Conservation (phyloP, 805 yeast genomes). For the Lachancea mirantina region DNA sequence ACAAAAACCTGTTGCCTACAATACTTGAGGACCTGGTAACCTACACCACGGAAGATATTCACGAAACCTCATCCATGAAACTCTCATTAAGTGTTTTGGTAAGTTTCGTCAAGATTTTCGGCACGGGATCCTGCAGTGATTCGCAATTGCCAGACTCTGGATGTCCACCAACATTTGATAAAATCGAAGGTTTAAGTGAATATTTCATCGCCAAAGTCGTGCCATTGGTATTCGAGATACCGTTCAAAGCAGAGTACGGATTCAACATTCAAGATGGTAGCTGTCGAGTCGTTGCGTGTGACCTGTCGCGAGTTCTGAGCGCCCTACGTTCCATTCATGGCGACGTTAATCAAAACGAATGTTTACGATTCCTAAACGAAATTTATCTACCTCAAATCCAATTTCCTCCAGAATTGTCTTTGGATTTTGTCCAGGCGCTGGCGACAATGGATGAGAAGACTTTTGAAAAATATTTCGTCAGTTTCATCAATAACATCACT, state of each 20-base stretch:
- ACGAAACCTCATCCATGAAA: slow-evolving; percentile 61
- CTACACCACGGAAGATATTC: slow-evolving; percentile 49
- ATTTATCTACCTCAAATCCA: slow-evolving; percentile 45
- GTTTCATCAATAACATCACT: slow-evolving; percentile 31
- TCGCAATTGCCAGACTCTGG: slow-evolving; percentile 47
- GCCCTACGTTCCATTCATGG: slow-evolving; percentile 41
- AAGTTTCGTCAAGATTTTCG: slow-evolving; percentile 55
- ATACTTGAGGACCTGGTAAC: slow-evolving; percentile 58
- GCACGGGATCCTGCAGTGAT: slow-evolving; percentile 62
- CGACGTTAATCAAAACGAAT: slow-evolving; percentile 21
- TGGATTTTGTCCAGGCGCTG: slow-evolving; percentile 56
- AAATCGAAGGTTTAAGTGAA: slow-evolving; percentile 64
- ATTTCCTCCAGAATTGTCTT: slow-evolving; percentile 51
- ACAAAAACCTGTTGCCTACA: slow-evolving; percentile 50
- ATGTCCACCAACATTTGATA: slow-evolving; percentile 30
- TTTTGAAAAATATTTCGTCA: slow-evolving; percentile 64
- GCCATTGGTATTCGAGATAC: slow-evolving; percentile 65
- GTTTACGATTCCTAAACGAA: slow-evolving; percentile 44
- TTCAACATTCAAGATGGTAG: slow-evolving; percentile 75
- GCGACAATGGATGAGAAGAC: slow-evolving; percentile 49
- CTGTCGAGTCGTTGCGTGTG: slow-evolving; percentile 64
- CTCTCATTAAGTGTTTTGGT: slow-evolving; percentile 62
- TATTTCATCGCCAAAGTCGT: slow-evolving; percentile 62
- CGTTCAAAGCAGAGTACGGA: slow-evolving; percentile 56
- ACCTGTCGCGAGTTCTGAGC: slow-evolving; percentile 62